These are phyloP conservation scores for Mollisia scopiformis DNA, from an alignment of 2,329 filamentous ascomycete species.

Conservation along the genomic window DNA sequence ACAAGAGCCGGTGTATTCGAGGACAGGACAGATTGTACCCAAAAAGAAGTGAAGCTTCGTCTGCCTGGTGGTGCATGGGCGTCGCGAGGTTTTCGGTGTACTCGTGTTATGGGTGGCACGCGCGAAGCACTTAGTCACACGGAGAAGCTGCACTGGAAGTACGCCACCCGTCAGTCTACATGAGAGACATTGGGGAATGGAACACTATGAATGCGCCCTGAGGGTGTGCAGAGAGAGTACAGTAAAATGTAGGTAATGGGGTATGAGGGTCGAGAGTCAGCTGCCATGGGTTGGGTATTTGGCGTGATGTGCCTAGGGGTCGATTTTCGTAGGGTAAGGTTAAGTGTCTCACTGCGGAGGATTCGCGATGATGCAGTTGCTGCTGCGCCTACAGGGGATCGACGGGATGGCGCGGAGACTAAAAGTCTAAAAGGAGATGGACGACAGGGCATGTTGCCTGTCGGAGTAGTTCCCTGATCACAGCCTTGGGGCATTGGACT, in stretches of 20 bases:
- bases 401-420: constrained; percentile 14
- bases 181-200: constrained; percentile 4
- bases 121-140: constrained; percentile 33
- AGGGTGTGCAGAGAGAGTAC: background rate
- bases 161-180: constrained; percentile 20
- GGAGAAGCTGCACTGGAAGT: constrained; percentile 10
- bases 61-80: constrained; percentile 11
- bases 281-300: background rate
- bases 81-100: constrained; percentile 17
- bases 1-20: background rate
- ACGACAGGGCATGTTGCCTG: background rate
- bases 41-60: constrained; percentile 4
- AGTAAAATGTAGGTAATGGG: background rate
- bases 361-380: constrained; percentile 5
- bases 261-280: constrained; percentile 6
- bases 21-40: background rate
- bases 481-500: background rate
- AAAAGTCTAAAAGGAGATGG: background rate
- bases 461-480: background rate
- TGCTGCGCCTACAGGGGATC: constrained; percentile 6
- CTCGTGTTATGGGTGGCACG: constrained; percentile 24
- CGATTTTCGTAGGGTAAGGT: too few relatives aligned
- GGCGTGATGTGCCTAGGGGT: too few relatives aligned
- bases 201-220: constrained; percentile 6
- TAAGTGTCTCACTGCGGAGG: constrained; percentile 19